These are phyloP conservation scores for Alternaria sp. DNA, from an alignment of 2,329 filamentous ascomycete genomes.

Conservation along the genomic window DNA sequence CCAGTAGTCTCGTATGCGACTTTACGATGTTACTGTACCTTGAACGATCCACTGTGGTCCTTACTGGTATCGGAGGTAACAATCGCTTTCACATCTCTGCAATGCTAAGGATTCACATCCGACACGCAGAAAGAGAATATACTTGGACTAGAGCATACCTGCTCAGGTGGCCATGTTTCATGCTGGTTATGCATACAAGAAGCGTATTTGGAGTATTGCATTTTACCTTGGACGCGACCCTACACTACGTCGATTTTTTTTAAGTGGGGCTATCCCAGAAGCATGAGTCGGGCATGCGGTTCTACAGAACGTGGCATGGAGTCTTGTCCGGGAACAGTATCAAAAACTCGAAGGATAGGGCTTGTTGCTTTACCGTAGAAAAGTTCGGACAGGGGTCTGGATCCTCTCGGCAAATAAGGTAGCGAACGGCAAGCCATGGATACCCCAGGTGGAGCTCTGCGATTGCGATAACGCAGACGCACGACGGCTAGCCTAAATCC, in stretches of 20 bases:
- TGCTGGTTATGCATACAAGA: background rate
- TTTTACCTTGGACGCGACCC: background rate
- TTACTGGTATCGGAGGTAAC: background rate
- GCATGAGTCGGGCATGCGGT: background rate
- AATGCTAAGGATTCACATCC: background rate
- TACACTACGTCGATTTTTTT: background rate
- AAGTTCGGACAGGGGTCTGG: conserved; percentile 1
- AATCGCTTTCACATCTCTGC: background rate
- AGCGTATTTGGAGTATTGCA: background rate
- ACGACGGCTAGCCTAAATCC: conserved; percentile 9
- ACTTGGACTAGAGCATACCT: background rate
- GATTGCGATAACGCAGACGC: conserved; percentile 19
- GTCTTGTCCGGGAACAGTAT: background rate
- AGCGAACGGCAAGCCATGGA: conserved; percentile 15
- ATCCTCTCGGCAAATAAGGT: conserved; percentile 13
- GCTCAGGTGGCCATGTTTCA: background rate
- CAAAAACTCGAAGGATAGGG: background rate
- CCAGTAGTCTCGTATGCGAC: background rate
- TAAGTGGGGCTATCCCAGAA: background rate
- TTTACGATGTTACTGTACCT: background rate
- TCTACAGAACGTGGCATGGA: background rate
- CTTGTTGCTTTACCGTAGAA: background rate
- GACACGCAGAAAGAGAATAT: background rate
- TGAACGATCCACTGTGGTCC: background rate
- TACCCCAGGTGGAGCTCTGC: conserved; percentile 18